Evolutionary conservation across 805 yeast genomes (phyloP).

Genomic region (Metschnikowia picachoensis): DNA sequence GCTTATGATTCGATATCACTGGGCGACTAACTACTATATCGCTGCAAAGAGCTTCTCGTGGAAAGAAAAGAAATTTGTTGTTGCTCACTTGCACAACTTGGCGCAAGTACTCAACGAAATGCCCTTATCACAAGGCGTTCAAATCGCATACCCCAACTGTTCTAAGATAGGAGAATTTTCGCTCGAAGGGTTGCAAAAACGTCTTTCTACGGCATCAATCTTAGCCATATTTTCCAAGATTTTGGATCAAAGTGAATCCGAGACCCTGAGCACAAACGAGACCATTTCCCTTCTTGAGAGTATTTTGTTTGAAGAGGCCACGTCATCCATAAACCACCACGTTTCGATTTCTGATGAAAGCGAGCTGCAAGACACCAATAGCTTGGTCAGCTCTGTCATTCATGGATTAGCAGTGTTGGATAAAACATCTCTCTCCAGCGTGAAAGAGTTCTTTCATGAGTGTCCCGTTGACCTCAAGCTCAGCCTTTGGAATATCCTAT

Average conservation of each 20-base stretch:
- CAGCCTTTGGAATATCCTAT: constrained; percentile 70
- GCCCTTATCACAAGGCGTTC: constrained; percentile 11
- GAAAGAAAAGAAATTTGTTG: constrained; percentile 28
- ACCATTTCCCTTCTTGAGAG: constrained; percentile 43
- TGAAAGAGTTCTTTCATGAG: constrained; percentile 54
- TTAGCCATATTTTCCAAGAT: constrained; percentile 60
- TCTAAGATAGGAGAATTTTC: constrained; percentile 56
- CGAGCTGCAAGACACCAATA: constrained; percentile 1
- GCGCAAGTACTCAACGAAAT: constrained; percentile 9
- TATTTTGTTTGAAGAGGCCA: constrained; percentile 34
- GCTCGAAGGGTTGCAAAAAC: constrained; percentile 47
- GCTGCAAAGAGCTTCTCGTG: constrained; percentile 27
- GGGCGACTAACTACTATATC: constrained; percentile 28
- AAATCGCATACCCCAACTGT: constrained; percentile 54
- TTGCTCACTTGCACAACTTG: constrained; percentile 44
- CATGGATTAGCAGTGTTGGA: constrained; percentile 15
- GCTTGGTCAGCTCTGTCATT: constrained; percentile 13
- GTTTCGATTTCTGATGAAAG: not conserved
- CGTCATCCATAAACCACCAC: not conserved
- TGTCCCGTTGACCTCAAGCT: constrained; percentile 66
- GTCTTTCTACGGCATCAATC: constrained; percentile 68
- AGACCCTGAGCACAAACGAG: constrained; percentile 24
- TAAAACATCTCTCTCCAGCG: constrained; percentile 38
- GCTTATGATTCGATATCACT: constrained; percentile 16
- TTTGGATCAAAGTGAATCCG: constrained; percentile 30